A percentile compares a stretch with the other conserved stretches of the same genome.
Evolutionary conservation across 2,329 filamentous ascomycete genomes (phyloP).

Genomic region (Trichoderma koningii): DNA sequence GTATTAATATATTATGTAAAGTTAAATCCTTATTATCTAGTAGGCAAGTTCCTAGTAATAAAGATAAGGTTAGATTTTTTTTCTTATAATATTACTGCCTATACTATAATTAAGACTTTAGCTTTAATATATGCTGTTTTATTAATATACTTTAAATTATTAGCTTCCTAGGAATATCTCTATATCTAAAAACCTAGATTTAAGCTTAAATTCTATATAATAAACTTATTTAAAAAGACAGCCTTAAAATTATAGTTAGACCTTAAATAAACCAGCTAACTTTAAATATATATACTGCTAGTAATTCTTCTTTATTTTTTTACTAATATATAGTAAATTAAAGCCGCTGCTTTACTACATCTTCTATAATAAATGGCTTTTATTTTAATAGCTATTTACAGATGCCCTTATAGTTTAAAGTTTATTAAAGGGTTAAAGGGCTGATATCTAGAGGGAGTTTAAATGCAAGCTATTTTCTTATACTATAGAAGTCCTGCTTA

Average conservation of each 20-base stretch:
- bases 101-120: constrained; percentile 10
- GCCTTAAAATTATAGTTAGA: neutral
- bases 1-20: neutral
- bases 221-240: neutral
- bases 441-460: neutral
- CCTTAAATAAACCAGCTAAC: neutral
- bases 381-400: neutral
- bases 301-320: neutral
- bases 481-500: neutral
- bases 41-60: neutral
- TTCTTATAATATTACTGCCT: constrained; percentile 1
- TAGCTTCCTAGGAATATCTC: neutral
- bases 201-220: neutral
- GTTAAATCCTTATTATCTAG: neutral
- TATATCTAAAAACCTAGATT: neutral
- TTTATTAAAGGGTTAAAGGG: neutral
- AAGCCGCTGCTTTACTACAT: neutral
- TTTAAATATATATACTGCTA: neutral
- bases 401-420: neutral
- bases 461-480: neutral
- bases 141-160: constrained; percentile 1
- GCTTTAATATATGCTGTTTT: constrained; percentile 5
- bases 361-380: too few species aligned
- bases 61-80: neutral
- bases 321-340: neutral